Percentiles rank a stretch among this genome's conserved stretches.
phyloP scores from a whole-genome alignment of 2,329 filamentous ascomycete species.

The Malbranchea cinnamomea region DNA sequence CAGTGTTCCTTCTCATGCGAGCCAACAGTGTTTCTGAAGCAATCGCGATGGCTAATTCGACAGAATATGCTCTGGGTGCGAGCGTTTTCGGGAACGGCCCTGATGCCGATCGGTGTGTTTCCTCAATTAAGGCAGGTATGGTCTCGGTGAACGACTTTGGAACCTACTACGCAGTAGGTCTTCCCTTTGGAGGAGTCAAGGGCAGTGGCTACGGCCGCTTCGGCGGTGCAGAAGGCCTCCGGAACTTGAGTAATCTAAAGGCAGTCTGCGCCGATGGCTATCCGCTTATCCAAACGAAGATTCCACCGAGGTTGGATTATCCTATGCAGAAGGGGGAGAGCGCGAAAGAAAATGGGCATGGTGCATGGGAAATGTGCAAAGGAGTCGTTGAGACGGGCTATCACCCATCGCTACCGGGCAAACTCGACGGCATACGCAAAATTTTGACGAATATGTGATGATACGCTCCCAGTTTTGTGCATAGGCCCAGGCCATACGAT shows the following conservation, averaged over 20 bases:
- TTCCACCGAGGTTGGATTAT: conserved; percentile 68
- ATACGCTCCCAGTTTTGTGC: too few relatives aligned
- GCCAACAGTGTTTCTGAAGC: conserved; percentile 51
- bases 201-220: conserved; percentile 90
- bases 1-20: conserved; percentile 74
- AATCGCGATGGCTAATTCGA: conserved; percentile 67
- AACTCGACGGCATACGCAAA: conserved; percentile 22
- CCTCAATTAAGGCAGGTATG: conserved; percentile 66
- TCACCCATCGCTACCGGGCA: conserved; percentile 27
- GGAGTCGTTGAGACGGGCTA: conserved; percentile 33
- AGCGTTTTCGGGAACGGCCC: conserved; percentile 65
- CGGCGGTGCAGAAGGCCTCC: conserved; percentile 74
- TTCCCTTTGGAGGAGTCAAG: conserved; percentile 84
- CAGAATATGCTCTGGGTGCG: conserved; percentile 72
- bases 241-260: conserved; percentile 76
- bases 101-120: conserved; percentile 49
- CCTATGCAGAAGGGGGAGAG: conserved; percentile 52
- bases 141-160: conserved; percentile 93
- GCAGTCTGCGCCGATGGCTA: conserved; percentile 65
- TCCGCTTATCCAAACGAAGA: conserved; percentile 50
- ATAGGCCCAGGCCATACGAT: too few relatives aligned
- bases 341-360: conserved; percentile 36
- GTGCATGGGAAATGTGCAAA: conserved; percentile 44
- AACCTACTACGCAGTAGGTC: conserved; percentile 78
- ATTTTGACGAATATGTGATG: conserved; percentile 26